Percentiles rank a stretch among this genome's conserved stretches.
phyloP scores from a whole-genome alignment of 805 yeast genomes.

The Candida loeiensis region DNA sequence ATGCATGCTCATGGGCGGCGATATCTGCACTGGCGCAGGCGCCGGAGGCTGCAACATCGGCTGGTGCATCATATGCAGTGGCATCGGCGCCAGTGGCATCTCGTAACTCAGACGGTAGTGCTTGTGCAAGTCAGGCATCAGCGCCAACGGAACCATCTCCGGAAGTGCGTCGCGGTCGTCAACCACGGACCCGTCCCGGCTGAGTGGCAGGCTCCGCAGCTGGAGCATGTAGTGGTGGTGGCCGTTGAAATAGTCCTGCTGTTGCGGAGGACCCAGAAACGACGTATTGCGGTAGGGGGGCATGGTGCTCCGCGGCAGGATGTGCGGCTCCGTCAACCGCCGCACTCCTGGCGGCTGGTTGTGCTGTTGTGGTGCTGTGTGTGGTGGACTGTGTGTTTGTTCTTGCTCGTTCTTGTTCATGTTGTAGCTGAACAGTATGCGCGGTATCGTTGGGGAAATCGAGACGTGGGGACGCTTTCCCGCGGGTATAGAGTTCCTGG shows the following conservation, averaged over 20 bases:
- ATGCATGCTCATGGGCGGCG: background rate
- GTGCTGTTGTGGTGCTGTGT: background rate
- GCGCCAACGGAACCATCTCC: background rate
- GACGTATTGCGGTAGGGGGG: no score
- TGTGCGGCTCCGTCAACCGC: constrained; percentile 2
- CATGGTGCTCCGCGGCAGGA: constrained; percentile 1
- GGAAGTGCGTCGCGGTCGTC: constrained; percentile 3
- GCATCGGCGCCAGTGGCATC: background rate
- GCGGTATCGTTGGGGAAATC: constrained; percentile 3
- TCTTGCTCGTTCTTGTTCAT: background rate
- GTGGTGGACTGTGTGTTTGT: background rate
- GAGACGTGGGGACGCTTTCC: background rate
- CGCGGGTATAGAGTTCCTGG: background rate
- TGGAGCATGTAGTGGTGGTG: constrained; percentile 4
- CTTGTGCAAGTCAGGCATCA: constrained; percentile 2
- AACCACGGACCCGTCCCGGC: background rate
- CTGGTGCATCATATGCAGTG: background rate
- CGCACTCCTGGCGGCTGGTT: background rate
- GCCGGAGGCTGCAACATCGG: background rate
- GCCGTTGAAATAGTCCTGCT: constrained; percentile 1
- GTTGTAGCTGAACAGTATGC: constrained; percentile 4
- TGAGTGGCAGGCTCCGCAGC: constrained; percentile 1
- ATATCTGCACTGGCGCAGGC: background rate
- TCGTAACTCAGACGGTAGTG: background rate
- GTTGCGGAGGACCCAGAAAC: background rate